These are phyloP conservation scores for Aspergillus conjunctus DNA, from an alignment of 495 filamentous ascomycete species.

Conservation along the genomic window DNA sequence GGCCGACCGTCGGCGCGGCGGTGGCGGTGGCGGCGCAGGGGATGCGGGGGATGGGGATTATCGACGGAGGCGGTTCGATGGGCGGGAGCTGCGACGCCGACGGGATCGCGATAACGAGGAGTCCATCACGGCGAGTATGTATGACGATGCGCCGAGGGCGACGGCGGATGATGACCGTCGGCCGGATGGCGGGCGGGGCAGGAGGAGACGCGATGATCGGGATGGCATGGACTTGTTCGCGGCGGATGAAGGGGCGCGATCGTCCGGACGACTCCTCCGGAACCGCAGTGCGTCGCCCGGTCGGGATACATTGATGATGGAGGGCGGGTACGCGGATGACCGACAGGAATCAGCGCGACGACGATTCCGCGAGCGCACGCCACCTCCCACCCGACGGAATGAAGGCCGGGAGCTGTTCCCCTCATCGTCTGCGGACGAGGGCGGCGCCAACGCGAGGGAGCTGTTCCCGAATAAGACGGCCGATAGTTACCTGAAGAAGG, in stretches of 20 bases:
- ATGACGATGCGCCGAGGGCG: conserved; percentile 60
- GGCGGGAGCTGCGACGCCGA: conserved; percentile 55
- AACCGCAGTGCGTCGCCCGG: conserved; percentile 74
- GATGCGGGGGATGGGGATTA: conserved; percentile 60
- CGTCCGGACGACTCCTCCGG: conserved; percentile 50
- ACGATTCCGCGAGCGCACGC: conserved; percentile 49
- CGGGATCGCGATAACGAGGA: conserved; percentile 54
- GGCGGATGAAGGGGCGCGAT: conserved; percentile 38
- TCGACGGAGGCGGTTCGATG: conserved; percentile 57
- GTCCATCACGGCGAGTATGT: conserved; percentile 71
- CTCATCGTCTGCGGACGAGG: conserved; percentile 24
- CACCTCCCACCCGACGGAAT: conserved; percentile 36
- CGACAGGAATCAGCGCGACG: conserved; percentile 29
- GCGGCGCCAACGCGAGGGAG: conserved; percentile 38
- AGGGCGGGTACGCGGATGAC: conserved; percentile 52
- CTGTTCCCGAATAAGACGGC: conserved; percentile 53
- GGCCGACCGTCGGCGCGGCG: conserved; percentile 50
- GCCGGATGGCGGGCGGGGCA: conserved; percentile 31
- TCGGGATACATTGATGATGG: conserved; percentile 63
- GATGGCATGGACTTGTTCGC: conserved; percentile 55
- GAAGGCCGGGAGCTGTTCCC: conserved; percentile 52
- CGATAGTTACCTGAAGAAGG: conserved; percentile 56
- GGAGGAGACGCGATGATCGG: conserved; percentile 22
- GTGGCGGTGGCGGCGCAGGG: conserved; percentile 55
- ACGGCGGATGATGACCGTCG: conserved; percentile 35